Percentiles rank a stretch among this genome's conserved stretches.
These are phyloP conservation scores for Proliferodiscus dingleyae DNA, from an alignment of 2,329 filamentous ascomycete species.

Conservation along the genomic window DNA sequence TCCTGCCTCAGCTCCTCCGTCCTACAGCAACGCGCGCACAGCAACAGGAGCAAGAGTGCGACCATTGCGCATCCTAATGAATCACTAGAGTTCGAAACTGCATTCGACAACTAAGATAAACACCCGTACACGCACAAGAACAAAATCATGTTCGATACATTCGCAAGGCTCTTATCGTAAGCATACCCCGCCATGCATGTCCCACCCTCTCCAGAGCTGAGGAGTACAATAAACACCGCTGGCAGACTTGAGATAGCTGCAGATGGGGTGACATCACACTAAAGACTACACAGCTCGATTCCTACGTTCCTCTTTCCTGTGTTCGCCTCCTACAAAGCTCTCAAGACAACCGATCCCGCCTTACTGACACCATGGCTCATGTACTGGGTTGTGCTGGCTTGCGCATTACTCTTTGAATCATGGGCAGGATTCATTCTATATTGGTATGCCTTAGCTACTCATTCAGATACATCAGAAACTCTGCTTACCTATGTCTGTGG, in stretches of 20 bases:
- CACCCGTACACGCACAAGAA: not conserved
- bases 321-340: constrained; percentile 96
- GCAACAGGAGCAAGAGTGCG: constrained; percentile 1
- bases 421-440: constrained; percentile 82
- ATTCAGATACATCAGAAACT: not conserved
- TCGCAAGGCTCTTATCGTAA: constrained; percentile 74
- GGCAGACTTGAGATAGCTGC: not conserved
- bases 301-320: constrained; percentile 90
- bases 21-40: too few relatives aligned
- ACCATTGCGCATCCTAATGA: constrained; percentile 5
- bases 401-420: constrained; percentile 75
- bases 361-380: constrained; percentile 96
- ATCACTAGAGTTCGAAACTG: too few relatives aligned
- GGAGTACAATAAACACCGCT: constrained; percentile 5
- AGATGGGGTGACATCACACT: constrained; percentile 14
- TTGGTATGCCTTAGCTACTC: constrained; percentile 50
- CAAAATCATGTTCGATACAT: constrained; percentile 65
- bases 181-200: constrained; percentile 34
- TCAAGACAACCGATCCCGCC: constrained; percentile 85
- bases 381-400: constrained; percentile 94
- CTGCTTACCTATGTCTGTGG: constrained; percentile 7
- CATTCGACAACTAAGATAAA: not conserved
- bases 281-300: constrained; percentile 56
- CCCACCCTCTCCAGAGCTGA: constrained; percentile 1
- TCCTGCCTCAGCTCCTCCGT: constrained; percentile 1